Evolutionary conservation across 1,284 basidiomycete species (phyloP).

Genomic region (Heliocybe sulcata): DNA sequence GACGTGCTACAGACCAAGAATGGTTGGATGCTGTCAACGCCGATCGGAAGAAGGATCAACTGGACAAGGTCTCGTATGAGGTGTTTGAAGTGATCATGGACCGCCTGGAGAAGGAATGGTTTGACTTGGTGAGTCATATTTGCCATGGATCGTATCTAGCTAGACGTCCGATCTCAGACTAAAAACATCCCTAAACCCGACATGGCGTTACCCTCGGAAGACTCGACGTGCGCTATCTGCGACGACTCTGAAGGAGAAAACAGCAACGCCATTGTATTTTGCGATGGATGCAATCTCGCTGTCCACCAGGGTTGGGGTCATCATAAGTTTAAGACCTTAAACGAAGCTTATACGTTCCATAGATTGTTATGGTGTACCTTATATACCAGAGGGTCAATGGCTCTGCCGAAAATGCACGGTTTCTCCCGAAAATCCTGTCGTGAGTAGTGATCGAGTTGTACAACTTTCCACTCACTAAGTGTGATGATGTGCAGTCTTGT

Average conservation of each 20-base stretch:
- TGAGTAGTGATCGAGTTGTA: conserved; percentile 29
- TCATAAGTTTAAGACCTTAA: background rate
- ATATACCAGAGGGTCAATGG: conserved; percentile 99
- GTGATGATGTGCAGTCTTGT: conserved; percentile 58
- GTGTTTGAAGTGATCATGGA: conserved; percentile 97
- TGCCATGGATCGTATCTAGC: background rate
- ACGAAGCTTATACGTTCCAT: background rate
- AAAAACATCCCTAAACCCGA: conserved; percentile 87
- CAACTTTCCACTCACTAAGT: background rate
- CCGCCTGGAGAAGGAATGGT: conserved; percentile 98
- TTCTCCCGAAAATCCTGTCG: conserved; percentile 93
- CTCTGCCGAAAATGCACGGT: conserved; percentile 98
- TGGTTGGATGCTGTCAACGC: conserved; percentile 89
- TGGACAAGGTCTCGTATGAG: conserved; percentile 76
- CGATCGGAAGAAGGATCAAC: conserved; percentile 76
- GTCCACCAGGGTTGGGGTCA: conserved; percentile 82
- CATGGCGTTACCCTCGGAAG: conserved; percentile 80
- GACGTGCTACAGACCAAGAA: conserved; percentile 65
- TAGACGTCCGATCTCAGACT: conserved; percentile 44
- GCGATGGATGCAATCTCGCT: conserved; percentile 97
- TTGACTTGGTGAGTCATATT: conserved; percentile 67
- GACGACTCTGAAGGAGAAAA: conserved; percentile 99
- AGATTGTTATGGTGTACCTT: conserved; percentile 99
- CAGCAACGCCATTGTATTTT: conserved; percentile 98
- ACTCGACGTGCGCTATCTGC: conserved; percentile 94